Evolutionary conservation across 371 early-diverging fungal species (phyloP), one percentile per base, ranked within the genome.

Genomic region (Lichtheimia corymbifera): DNA sequence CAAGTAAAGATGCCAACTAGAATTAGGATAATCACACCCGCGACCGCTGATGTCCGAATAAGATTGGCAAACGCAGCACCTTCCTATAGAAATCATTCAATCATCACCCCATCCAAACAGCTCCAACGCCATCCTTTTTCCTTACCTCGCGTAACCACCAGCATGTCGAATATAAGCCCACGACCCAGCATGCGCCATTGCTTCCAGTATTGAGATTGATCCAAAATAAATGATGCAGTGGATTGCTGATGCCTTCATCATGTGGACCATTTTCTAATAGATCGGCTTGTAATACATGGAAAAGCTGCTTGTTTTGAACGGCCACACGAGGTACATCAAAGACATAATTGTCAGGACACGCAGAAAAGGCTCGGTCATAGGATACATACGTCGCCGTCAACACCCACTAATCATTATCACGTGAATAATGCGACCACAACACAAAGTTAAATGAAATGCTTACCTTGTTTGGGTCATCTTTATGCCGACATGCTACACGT

Each of bases 71-170:
- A 71, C 2, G 54, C 60, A 45, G 53, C 27, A 1, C 50, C 64
- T 14, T 28, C 54, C 44, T 62, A 53, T 22, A 49, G 22, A 22
- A 20, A 41, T 6, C 11, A 51, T 22, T 43, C 20, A 4, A 25
- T 24, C 2, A 41, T 35, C 5, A 50, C 35, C 35, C 6, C 2
- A 9, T 11, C 35, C 35, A 35, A 35, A 35, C 9, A 9, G 11
- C 35, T 11, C 11, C 0, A 9, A 35, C 9, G 11, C 35, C 6
- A 35, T 35, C 1, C 50, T n/a, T 27, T 41, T 17, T 50, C 9
- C 64, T 66, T 73, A 68, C 76, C 18, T 65, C 62, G 12, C 57
- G 62, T 5, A 72, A 13, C 79, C 76, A 76, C 76, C 76, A 76
- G 53, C 79, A 79, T 1, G 53, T 56, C 1, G 62, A 65, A 61